A percentile compares a stretch with the other conserved stretches of the same genome.
Conservation (phyloP, 192 early-diverging fungal genomes). For the Podila epigama region DNA sequence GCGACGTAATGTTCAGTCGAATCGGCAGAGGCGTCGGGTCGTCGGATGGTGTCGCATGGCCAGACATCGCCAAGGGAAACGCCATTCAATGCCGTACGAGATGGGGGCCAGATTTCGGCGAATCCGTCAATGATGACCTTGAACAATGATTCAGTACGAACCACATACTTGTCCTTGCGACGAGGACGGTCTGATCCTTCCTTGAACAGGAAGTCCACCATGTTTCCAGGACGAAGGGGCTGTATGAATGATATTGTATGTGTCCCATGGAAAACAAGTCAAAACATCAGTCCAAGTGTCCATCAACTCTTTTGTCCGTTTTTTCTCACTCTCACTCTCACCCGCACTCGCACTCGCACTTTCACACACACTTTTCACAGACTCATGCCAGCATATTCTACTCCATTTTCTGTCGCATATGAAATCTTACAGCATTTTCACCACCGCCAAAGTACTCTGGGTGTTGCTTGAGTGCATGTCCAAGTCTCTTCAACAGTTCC, state of each 20-base stretch:
- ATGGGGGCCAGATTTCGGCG: slow-evolving; percentile 85
- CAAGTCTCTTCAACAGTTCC: slow-evolving; percentile 71
- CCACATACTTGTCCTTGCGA: slow-evolving; percentile 50
- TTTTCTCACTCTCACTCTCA: too few relatives aligned
- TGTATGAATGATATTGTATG: slow-evolving; percentile 3
- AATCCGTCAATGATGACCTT: slow-evolving; percentile 80
- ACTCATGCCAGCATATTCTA: neutral
- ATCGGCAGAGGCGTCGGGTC: slow-evolving; percentile 6
- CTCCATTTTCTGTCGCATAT: too few relatives aligned
- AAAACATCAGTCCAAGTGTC: too few relatives aligned
- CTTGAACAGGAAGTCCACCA: slow-evolving; percentile 81
- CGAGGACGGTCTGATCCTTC: slow-evolving; percentile 58
- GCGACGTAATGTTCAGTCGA: slow-evolving; percentile 65
- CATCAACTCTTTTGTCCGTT: too few relatives aligned
- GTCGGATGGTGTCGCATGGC: slow-evolving; percentile 69
- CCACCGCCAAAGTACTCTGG: slow-evolving; percentile 65
- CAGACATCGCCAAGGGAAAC: slow-evolving; percentile 90
- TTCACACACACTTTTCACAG: too few relatives aligned
- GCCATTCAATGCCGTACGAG: slow-evolving; percentile 78
- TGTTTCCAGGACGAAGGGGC: slow-evolving; percentile 79
- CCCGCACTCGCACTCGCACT: too few relatives aligned
- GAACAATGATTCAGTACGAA: slow-evolving; percentile 81
- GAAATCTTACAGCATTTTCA: slow-evolving; percentile 38
- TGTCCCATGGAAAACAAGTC: too few relatives aligned
- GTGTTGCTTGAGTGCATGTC: slow-evolving; percentile 57